Evolutionary conservation across 1,139 yeast genomes (phyloP).

Genomic region (Wickerhamomyces sp.): DNA sequence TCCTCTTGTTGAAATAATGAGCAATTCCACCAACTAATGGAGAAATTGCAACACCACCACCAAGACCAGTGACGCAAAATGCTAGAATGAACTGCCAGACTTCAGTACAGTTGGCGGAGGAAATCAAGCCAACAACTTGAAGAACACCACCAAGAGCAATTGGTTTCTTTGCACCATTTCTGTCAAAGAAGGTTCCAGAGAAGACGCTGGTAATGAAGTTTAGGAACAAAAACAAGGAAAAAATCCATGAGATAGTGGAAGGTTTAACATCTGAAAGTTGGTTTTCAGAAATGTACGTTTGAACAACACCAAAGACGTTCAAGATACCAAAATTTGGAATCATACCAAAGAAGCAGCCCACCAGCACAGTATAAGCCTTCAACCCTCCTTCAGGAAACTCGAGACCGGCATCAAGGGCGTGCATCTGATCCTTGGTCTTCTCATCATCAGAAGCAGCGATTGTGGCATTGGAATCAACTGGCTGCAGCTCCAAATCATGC

Average conservation of each 20-base stretch:
- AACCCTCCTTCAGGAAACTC: conserved; percentile 58
- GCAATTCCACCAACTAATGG: conserved; percentile 47
- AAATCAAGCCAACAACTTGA: conserved; percentile 46
- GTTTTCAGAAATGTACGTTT: conserved; percentile 50
- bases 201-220: conserved; percentile 51
- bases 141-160: conserved; percentile 28
- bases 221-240: conserved; percentile 53
- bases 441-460: conserved; percentile 4
- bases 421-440: conserved; percentile 12
- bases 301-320: conserved; percentile 66
- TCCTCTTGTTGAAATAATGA: conserved; percentile 55
- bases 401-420: conserved; percentile 22
- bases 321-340: conserved; percentile 60
- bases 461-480: background rate
- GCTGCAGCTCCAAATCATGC: conserved; percentile 2
- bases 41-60: conserved; percentile 51
- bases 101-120: conserved; percentile 47
- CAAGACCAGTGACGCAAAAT: conserved; percentile 49
- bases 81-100: conserved; percentile 57
- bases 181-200: conserved; percentile 60
- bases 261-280: conserved; percentile 42
- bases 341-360: conserved; percentile 63
- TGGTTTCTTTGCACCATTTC: conserved; percentile 48
- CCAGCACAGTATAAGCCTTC: conserved; percentile 51
- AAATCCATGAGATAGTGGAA: conserved; percentile 64